Base-by-base conservation (phyloP, 192 early-diverging fungal species). In the Coemansia sp. region DNA sequence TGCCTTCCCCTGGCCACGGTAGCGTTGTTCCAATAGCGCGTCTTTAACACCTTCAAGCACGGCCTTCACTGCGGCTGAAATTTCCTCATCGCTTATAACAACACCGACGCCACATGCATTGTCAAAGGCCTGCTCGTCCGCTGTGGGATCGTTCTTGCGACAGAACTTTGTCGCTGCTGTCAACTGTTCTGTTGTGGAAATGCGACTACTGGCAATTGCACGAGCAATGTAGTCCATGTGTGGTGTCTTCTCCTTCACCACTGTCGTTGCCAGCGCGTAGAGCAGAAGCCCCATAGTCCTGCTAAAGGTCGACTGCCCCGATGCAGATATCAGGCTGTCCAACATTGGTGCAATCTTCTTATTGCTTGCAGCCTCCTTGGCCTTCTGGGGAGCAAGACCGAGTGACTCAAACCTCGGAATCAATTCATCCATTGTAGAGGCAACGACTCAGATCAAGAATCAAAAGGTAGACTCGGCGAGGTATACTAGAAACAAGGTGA, bases 101-200 rank as follows among this genome's bases (percentile, higher is more conserved):
- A 98, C 86, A 62, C 95, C 97, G 62, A 99, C 96, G 54, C 98
- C 98, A 71, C 93, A 94, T 31, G 86, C 91, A 54, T 85, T 81
- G 64, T 98, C 84, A 74, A 98, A 98, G 2, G 78, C 85, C 32
- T 73, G 67, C 31, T 88, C 88, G 72, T 89, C 78, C 63, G 90
- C 88, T 2, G 78, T 63, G 6, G 71, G 74, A 48, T 80, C 76
- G 44, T 71, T 78, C 54, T 87, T 85, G 51, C 88, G 87, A 47
- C 76, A 84, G 76, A 87, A 98, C 76, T 94, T 98, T 77, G 96
- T 92, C 14, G 95, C 96, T 22, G 93, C 98, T 28, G 90, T 71
- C 24, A 99, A 84, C 83, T 98, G 98, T 56, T 98, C 96, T 49
- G 78, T 81, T 12, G 87, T 84, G 9, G 82, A 86, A 54, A 98